Conservation (phyloP, 148 eudicot species). For the Chenopodium suecicum region DNA sequence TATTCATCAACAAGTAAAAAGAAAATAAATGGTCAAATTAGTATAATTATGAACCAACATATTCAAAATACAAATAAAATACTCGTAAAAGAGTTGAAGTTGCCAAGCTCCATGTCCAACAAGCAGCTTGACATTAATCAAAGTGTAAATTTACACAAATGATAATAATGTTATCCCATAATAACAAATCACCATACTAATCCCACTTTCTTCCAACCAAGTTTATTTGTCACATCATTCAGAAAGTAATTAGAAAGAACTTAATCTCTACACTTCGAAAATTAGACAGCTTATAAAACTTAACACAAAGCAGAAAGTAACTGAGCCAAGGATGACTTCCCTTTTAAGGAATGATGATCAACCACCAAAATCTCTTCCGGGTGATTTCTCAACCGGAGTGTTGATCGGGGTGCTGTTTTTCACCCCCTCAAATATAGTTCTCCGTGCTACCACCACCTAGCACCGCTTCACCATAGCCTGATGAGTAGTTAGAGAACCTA, state of each 20-base stretch:
- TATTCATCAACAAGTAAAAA: too few relatives aligned
- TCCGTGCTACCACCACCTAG: conserved; percentile 22
- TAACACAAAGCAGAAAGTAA: conserved; percentile 18
- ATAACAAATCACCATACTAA: conserved; percentile 6
- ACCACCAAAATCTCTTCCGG: background rate
- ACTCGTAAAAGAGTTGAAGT: background rate
- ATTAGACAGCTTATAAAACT: conserved; percentile 2
- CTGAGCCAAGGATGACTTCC: conserved; percentile 79
- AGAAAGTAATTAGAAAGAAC: background rate
- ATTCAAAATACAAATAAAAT: background rate
- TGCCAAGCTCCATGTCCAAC: background rate
- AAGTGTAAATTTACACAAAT: background rate
- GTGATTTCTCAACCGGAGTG: conserved; percentile 1
- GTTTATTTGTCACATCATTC: conserved; percentile 14
- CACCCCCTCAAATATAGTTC: conserved; percentile 28
- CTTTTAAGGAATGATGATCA: conserved; percentile 23
- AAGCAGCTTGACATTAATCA: background rate
- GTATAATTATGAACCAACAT: background rate
- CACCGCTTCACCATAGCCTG: conserved; percentile 30
- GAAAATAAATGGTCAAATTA: background rate
- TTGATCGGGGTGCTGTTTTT: conserved; percentile 1
- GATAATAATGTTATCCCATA: conserved; percentile 3
- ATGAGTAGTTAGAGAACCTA: conserved; percentile 41
- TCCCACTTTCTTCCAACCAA: background rate
- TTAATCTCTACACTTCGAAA: background rate